phyloP scores from a whole-genome alignment of 352 stramenopile species.

The Nothophytophthora sp. region DNA sequence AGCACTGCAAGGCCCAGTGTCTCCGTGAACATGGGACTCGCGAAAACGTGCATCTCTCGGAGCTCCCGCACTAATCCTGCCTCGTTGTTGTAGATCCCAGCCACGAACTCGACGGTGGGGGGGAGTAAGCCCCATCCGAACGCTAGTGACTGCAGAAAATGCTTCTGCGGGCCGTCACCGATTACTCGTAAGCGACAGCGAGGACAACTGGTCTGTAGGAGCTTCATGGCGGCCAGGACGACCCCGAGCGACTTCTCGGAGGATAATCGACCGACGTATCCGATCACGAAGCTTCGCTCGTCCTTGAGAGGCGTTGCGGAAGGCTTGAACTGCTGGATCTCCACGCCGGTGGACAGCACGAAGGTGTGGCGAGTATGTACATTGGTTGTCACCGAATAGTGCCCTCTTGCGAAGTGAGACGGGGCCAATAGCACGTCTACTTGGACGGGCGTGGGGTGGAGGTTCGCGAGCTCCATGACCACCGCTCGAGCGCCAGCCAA shows the following conservation, averaged over 20 bases:
- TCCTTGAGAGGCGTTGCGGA: not conserved
- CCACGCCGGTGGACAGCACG: conserved; percentile 46
- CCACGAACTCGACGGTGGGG: conserved; percentile 35
- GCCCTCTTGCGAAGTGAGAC: conserved; percentile 46
- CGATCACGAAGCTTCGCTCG: conserved; percentile 35
- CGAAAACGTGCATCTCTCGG: conserved; percentile 40
- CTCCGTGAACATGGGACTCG: conserved; percentile 45
- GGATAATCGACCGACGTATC: conserved; percentile 46
- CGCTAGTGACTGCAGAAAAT: conserved; percentile 23
- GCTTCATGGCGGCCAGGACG: conserved; percentile 30
- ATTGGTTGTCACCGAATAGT: conserved; percentile 37
- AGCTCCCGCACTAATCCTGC: conserved; percentile 25
- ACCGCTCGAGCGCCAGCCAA: conserved; percentile 36
- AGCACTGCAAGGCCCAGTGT: conserved; percentile 55
- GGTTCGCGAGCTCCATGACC: conserved; percentile 57
- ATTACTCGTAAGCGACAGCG: conserved; percentile 32
- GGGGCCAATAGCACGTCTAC: conserved; percentile 56
- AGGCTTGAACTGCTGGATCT: conserved; percentile 38
- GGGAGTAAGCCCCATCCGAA: conserved; percentile 32
- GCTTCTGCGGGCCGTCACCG: conserved; percentile 37
- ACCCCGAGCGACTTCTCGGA: conserved; percentile 55
- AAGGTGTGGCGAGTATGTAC: conserved; percentile 22
- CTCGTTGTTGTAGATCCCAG: conserved; percentile 53
- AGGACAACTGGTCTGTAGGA: conserved; percentile 22
- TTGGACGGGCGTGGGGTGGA: conserved; percentile 31